Conservation (phyloP, 495 filamentous ascomycete species). For the Darksidea phi region DNA sequence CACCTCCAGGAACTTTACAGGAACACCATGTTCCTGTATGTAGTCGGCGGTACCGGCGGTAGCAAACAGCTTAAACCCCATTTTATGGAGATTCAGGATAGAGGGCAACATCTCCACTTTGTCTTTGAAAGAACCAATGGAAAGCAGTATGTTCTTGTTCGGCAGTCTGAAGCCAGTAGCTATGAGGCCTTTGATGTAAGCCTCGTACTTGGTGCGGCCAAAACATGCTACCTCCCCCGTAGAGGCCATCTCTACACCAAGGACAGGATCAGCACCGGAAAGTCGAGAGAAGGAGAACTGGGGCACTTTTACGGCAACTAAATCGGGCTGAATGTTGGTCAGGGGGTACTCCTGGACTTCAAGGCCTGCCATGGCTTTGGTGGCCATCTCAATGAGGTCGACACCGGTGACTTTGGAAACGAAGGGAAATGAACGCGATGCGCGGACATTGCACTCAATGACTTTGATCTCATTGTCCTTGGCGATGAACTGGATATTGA, state of each 20-base stretch:
- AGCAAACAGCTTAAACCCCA: conserved; percentile 92
- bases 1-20: conserved; percentile 87
- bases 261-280: conserved; percentile 91
- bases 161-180: conserved; percentile 97
- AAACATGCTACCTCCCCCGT: conserved; percentile 98
- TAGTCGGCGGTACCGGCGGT: conserved; percentile 96
- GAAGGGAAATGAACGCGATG: conserved; percentile 95
- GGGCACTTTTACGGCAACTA: conserved; percentile 95
- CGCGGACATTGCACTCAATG: conserved; percentile 97
- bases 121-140: conserved; percentile 95
- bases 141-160: conserved; percentile 89
- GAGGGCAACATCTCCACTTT: conserved; percentile 96
- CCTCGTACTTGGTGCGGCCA: conserved; percentile 92
- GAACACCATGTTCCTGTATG: conserved; percentile 83
- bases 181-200: conserved; percentile 91
- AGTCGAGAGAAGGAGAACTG: conserved; percentile 98
- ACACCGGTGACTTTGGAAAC: conserved; percentile 99
- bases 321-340: conserved; percentile 69
- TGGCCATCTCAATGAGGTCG: conserved; percentile 97
- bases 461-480: conserved; percentile 99
- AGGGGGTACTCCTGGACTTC: conserved; percentile 80
- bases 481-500: conserved; percentile 99
- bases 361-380: conserved; percentile 89
- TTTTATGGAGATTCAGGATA: conserved; percentile 77
- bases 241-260: conserved; percentile 98